Evolutionary conservation across 2,329 filamentous ascomycete species (phyloP).

Genomic region (Zymoseptoria ardabiliae): DNA sequence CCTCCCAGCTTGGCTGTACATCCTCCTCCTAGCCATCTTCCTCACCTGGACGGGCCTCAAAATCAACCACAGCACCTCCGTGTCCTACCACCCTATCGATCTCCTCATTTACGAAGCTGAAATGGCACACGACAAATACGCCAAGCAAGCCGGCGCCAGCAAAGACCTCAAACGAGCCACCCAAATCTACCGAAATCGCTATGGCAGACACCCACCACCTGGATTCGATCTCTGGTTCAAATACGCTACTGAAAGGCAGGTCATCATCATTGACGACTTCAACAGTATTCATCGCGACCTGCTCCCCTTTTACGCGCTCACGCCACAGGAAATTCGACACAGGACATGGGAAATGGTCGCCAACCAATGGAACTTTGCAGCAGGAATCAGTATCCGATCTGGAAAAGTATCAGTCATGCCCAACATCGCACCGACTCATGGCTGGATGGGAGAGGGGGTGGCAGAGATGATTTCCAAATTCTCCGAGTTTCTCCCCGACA

Average conservation of each 20-base stretch:
- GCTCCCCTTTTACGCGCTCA: constrained; percentile 48
- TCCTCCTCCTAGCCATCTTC: constrained; percentile 36
- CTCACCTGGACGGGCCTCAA: constrained; percentile 36
- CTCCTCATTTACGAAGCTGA: constrained; percentile 46
- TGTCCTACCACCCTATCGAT: constrained; percentile 49
- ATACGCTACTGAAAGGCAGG: constrained; percentile 46
- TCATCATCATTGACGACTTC: constrained; percentile 52
- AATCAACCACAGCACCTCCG: constrained; percentile 34
- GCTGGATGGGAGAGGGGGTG: constrained; percentile 52
- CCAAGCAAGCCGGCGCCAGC: constrained; percentile 42
- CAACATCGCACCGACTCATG: constrained; percentile 44
- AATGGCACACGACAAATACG: constrained; percentile 43
- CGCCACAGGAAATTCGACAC: constrained; percentile 44
- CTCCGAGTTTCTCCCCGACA: constrained; percentile 50
- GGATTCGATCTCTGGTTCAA: constrained; percentile 55
- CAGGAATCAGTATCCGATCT: constrained; percentile 49
- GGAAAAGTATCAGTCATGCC: constrained; percentile 45
- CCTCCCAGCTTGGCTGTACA: constrained; percentile 28
- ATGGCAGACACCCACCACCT: constrained; percentile 50
- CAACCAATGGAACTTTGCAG: constrained; percentile 49
- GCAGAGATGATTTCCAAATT: constrained; percentile 49
- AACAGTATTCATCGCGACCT: constrained; percentile 53
- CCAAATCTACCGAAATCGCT: constrained; percentile 45
- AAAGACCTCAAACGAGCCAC: constrained; percentile 44
- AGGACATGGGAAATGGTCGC: constrained; percentile 47